Evolutionary conservation across 768 basidiomycete species (phyloP).

Genomic region (Amyloporia xantha): DNA sequence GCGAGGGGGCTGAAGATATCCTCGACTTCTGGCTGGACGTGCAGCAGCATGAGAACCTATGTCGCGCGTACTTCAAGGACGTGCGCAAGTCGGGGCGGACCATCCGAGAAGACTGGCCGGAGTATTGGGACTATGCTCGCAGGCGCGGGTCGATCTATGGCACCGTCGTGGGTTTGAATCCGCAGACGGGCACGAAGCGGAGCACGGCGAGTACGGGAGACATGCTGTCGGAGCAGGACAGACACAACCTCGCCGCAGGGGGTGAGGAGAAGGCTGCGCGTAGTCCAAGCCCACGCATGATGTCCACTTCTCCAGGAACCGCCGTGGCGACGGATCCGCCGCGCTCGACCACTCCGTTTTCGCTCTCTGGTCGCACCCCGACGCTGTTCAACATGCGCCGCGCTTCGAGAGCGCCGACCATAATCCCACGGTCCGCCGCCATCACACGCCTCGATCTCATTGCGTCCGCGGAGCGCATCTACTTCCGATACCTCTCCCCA

Average conservation of each 20-base stretch:
- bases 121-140: constrained; percentile 94
- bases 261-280: constrained; percentile 41
- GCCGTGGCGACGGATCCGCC: constrained; percentile 38
- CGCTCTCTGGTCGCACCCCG: constrained; percentile 65
- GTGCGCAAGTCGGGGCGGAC: constrained; percentile 89
- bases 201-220: constrained; percentile 81
- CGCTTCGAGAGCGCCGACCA: constrained; percentile 84
- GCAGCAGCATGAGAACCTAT: constrained; percentile 98
- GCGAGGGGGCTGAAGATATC: constrained; percentile 93
- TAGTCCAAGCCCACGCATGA: constrained; percentile 54
- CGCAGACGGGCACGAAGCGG: constrained; percentile 57
- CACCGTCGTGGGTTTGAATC: constrained; percentile 73
- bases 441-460: constrained; percentile 88
- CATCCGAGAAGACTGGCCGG: constrained; percentile 97
- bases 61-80: constrained; percentile 98
- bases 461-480: constrained; percentile 93
- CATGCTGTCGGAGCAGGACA: constrained; percentile 63
- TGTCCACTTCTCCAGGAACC: constrained; percentile 42
- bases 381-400: constrained; percentile 71
- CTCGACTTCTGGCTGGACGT: constrained; percentile 99
- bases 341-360: constrained; percentile 79
- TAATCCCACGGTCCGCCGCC: constrained; percentile 87
- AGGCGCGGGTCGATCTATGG: constrained; percentile 91
- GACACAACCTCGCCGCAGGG: constrained; percentile 52
- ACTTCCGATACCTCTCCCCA: constrained; percentile 86